A percentile compares a stretch with the other conserved stretches of the same genome.
Conservation (phyloP, 2,329 filamentous ascomycete genomes). For the Alternaria burnsii region DNA sequence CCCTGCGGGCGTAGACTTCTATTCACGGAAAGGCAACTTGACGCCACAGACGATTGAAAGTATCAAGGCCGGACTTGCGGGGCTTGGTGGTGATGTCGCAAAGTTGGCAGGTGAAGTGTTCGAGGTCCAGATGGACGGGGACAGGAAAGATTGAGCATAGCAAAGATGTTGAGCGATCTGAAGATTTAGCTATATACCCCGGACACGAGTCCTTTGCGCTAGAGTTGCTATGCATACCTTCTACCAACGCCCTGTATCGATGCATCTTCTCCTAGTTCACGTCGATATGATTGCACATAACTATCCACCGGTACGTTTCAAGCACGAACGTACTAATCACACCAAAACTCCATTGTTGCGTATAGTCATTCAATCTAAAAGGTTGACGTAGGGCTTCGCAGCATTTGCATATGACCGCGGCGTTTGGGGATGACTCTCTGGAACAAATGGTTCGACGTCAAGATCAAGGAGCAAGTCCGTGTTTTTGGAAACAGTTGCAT, state of each 20-base stretch:
- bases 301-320: not conserved
- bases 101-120: conserved; percentile 63
- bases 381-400: conserved; percentile 11
- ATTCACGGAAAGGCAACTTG: conserved; percentile 69
- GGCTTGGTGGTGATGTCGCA: conserved; percentile 61
- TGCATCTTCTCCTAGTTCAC: not conserved
- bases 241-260: not conserved
- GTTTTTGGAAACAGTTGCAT: conserved; percentile 15
- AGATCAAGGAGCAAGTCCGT: conserved; percentile 32
- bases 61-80: conserved; percentile 65
- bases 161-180: not conserved
- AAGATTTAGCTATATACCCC: conserved; percentile 19
- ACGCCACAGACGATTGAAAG: conserved; percentile 63
- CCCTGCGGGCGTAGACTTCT: conserved; percentile 81
- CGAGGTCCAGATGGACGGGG: conserved; percentile 49
- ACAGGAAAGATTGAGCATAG: conserved; percentile 20
- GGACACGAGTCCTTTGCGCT: conserved; percentile 7
- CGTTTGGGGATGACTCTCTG: not conserved
- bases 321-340: not conserved
- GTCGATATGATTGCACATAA: not conserved
- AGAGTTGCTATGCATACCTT: not conserved
- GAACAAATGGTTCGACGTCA: not conserved
- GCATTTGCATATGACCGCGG: conserved; percentile 8
- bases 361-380: conserved; percentile 23
- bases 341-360: not conserved